A percentile compares a stretch with the other conserved stretches of the same genome.
Conservation (phyloP, 106 monocot species). For the Platanthera zijinensis region DNA sequence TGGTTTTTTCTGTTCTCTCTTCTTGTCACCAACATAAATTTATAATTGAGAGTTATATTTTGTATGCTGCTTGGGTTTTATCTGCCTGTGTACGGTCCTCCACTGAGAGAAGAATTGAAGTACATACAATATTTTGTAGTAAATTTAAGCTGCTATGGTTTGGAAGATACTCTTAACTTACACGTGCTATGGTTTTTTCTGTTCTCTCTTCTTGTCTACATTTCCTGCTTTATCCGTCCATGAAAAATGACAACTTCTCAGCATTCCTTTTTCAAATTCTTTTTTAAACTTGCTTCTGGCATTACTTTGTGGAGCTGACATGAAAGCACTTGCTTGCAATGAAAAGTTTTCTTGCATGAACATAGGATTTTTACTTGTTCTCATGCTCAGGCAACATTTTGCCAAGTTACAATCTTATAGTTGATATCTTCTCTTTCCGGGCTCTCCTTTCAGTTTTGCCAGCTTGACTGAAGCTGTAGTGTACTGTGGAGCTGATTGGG, state of each 20-base stretch:
- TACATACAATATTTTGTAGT: background rate
- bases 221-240: background rate
- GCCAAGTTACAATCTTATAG: background rate
- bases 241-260: background rate
- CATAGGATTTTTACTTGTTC: background rate
- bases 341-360: background rate
- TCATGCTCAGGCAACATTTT: background rate
- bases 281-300: background rate
- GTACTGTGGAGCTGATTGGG: background rate
- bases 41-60: slow-evolving; percentile 2
- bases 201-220: background rate
- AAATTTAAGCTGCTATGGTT: background rate
- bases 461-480: background rate
- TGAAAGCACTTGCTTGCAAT: background rate
- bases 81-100: background rate
- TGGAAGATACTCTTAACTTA: background rate
- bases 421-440: background rate
- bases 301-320: background rate
- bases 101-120: background rate
- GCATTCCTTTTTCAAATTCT: background rate
- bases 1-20: slow-evolving; percentile 7
- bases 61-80: background rate
- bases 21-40: background rate
- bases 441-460: background rate
- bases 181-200: background rate